Evolutionary conservation across 306 rosid species (phyloP), one percentile per base, ranked within the genome.

Genomic region (Cucurbita ficifolia): DNA sequence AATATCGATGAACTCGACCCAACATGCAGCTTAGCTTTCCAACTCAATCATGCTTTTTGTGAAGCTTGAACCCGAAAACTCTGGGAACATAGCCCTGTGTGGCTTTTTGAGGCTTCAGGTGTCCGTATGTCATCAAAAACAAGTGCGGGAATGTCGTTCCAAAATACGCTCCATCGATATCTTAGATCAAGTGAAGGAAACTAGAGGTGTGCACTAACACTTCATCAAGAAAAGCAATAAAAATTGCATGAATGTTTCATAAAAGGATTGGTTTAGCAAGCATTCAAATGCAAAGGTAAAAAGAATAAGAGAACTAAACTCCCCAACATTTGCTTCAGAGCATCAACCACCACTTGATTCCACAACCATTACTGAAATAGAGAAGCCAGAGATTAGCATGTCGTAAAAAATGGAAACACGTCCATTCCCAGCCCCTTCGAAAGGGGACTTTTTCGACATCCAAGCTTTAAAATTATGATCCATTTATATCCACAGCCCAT

Each of bases 111-210:
- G 97, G 92, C 87, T 84, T 91, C 73, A 88, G 82, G 81, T 88
- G 84, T 73, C 92, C 97, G 16, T 88, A 88, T 11, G 95, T 79
- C 96, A 90, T 88, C 84, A 88, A 80, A 80, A 88, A 88, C 50
- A 90, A 81, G 84, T 88, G 94, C 0, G 96, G 95, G 64, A 87
- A 90, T 42, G 96, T 90, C 38, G 92, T 83, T 77, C 96, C 96
- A 21, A 90, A 90, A 85, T 90, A 90, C 1, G 95, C 96, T 82
- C 96, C 96, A 77, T 90, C 96, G 54, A 85, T 90, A 72, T 88
- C 96, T 90, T 79, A 55, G 75, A 33, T 50, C 21, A 68, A 42
- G 83, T 87, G 60, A 77, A 88, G 85, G 86, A 75, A 77, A 75
- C 52, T 12, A 46, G 14, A 78, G 53, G 19, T 12, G 10, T 42